Percentiles rank a stretch among this genome's conserved stretches.
phyloP scores from a whole-genome alignment of 306 rosid species.

The Prunus fruticosa region DNA sequence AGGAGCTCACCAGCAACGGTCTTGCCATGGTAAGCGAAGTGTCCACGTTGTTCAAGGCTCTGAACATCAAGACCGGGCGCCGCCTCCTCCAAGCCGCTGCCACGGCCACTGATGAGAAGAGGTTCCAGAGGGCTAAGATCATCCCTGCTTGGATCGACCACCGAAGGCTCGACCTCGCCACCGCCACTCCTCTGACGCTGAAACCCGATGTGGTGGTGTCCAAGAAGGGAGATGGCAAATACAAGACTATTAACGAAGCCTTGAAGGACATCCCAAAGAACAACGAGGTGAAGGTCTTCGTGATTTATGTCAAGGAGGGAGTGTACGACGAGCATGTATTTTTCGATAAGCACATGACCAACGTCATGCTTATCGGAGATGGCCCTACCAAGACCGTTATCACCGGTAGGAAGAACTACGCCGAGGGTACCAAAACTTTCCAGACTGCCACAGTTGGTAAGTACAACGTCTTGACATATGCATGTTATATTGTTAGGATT shows the following conservation, averaged over 20 bases:
- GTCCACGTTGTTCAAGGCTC: neutral
- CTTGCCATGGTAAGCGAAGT: constrained; percentile 50
- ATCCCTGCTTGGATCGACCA: constrained; percentile 45
- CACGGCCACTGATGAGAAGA: neutral
- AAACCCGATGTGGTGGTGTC: constrained; percentile 59
- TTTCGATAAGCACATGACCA: constrained; percentile 29
- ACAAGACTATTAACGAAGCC: constrained; percentile 55
- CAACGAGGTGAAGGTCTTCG: constrained; percentile 35
- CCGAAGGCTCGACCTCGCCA: constrained; percentile 27
- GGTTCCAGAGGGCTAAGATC: neutral
- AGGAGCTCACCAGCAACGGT: constrained; percentile 58
- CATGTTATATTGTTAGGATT: neutral
- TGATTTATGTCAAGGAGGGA: constrained; percentile 70
- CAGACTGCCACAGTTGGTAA: constrained; percentile 61
- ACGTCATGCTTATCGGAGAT: constrained; percentile 62
- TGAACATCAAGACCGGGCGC: constrained; percentile 1
- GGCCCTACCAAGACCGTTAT: constrained; percentile 66
- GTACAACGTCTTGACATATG: neutral
- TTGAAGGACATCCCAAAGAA: constrained; percentile 43
- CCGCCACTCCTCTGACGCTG: neutral
- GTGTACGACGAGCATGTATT: constrained; percentile 43
- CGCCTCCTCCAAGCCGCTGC: neutral
- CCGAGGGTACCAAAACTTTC: constrained; percentile 49
- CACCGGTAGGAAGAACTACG: constrained; percentile 37
- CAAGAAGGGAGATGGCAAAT: constrained; percentile 60